Base-by-base conservation (phyloP, 345 rosid species). In the Euphorbia peplus region DNA sequence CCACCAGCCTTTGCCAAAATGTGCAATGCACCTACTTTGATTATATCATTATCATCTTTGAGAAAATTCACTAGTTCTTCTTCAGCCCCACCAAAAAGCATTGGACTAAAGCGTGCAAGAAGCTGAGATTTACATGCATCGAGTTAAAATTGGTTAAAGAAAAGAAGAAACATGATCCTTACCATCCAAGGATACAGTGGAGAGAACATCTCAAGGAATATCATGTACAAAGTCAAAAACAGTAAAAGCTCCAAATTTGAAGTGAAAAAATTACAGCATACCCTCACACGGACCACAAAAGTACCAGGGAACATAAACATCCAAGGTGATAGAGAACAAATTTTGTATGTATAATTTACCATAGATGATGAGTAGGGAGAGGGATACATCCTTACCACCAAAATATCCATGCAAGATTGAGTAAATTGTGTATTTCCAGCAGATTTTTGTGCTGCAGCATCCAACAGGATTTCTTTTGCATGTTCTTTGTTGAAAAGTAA, bases 1-100 rank as follows among this genome's bases (percentile, higher is more conserved):
- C 96, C 96, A 76, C 99, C 99, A 73, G 97, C 98, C 78, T 83
- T 95, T 3, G 99, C 96, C 81, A 95, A 87, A 76, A 91, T 81
- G 81, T 95, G 91, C 77, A 95, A 82, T 66, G 86, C 83, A 71
- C 99, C 98, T 83, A 90, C 99, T 75, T 85, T 95, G 61, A 90
- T 80, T 66, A 83, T 81, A 78, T 90, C 98, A 78, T 84, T 85
- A 53, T 91, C 96, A 80, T 91, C 93, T 83, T 90, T 88, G 61
- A 95, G 85, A 75, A 86, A 85, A 78, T 72, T 77, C 21, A 95
- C 73, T 73, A 95, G 75, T 71, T 95, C 91, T 84, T 87, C 96
- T 83, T 87, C 99, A 58, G 82, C 73, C 67, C 97, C 99, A 67
- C 83, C 81, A 60, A 91, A 81, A 70, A 95, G 83, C 67, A 78